Base-by-base conservation (phyloP, 176 grass and related monocot genomes). In the Zoysia japonica region DNA sequence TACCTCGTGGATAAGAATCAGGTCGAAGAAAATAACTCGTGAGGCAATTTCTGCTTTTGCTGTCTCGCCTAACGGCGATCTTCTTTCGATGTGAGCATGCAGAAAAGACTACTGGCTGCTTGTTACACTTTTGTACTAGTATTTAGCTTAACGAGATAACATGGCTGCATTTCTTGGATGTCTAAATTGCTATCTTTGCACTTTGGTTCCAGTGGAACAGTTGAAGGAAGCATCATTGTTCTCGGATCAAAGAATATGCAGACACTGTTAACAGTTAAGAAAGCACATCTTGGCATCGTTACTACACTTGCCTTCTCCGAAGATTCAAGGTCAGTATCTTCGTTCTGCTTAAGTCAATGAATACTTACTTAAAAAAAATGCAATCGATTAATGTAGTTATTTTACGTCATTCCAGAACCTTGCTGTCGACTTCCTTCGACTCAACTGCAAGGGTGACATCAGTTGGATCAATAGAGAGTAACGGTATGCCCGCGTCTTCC, bases 31-130 rank as follows among this genome's bases (percentile, higher is more conserved):
- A 76, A 72, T 93, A 87, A 81, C 80, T 64, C 85, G 85, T 36
- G 96, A 95, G n/a, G 88, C 90, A 41, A 95, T 95, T 88, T 99
- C 96, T 47, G 92, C 96, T 52, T 95, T 99, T 53, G 77, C 86
- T 83, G 84, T 95, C 14, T 95, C 96, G 0, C 68, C 84, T 59
- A 88, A 95, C 56, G 84, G 88, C 81, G 83, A 86, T 86, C 79
- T 86, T 75, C 75, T 99, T 61, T 90, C 83, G 73, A 56, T 93
- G 96, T 99, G 77, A 99, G 96, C 17, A 6, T 78, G 54, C 52
- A 55, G 82, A 71, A 55, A 48, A 48, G 36, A 17, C 6, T 36
- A 36, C 42, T 60, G 17, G 9, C 37, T 51, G 3, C 53, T 38
- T 55, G 45, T 72, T 79, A 36, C 41, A 76, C 72, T 67, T 71